Evolutionary conservation across 805 yeast species (phyloP).

Genomic region (Schizosaccharomyces cryophilus): DNA sequence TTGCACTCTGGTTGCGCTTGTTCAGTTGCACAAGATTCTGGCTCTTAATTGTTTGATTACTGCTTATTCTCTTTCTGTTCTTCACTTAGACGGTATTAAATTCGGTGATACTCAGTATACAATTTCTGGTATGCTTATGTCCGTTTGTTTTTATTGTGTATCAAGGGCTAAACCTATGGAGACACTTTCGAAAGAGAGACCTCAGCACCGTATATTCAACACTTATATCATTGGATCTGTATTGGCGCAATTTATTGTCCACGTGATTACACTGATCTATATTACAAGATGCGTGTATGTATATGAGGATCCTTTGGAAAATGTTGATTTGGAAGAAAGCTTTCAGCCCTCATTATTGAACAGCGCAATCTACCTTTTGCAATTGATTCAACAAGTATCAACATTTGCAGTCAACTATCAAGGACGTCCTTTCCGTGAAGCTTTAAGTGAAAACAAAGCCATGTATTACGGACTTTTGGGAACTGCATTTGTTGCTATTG

Average conservation of each 20-base stretch:
- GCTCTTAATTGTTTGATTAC: constrained; percentile 92
- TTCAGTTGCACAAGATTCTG: constrained; percentile 94
- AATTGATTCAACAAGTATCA: constrained; percentile 86
- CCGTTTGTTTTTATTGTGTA: constrained; percentile 84
- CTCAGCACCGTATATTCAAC: constrained; percentile 92
- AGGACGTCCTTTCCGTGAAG: constrained; percentile 89
- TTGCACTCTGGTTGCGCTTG: constrained; percentile 87
- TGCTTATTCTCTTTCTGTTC: constrained; percentile 82
- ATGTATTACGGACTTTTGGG: constrained; percentile 90
- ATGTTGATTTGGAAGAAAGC: constrained; percentile 59
- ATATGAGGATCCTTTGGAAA: constrained; percentile 80
- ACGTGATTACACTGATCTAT: constrained; percentile 57
- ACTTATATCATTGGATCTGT: constrained; percentile 93
- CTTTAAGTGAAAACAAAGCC: constrained; percentile 72
- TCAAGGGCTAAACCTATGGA: constrained; percentile 82
- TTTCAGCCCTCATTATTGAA: constrained; percentile 77
- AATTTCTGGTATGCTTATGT: constrained; percentile 70
- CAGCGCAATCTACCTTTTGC: constrained; percentile 85
- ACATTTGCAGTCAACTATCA: constrained; percentile 95
- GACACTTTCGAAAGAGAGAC: constrained; percentile 75
- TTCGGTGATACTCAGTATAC: constrained; percentile 98
- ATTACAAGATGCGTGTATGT: constrained; percentile 62
- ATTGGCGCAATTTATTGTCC: constrained; percentile 86
- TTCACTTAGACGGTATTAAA: constrained; percentile 89
- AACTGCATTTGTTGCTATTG: constrained; percentile 64